Base-by-base conservation (phyloP, 768 basidiomycete species). In the Russula olivacea region DNA sequence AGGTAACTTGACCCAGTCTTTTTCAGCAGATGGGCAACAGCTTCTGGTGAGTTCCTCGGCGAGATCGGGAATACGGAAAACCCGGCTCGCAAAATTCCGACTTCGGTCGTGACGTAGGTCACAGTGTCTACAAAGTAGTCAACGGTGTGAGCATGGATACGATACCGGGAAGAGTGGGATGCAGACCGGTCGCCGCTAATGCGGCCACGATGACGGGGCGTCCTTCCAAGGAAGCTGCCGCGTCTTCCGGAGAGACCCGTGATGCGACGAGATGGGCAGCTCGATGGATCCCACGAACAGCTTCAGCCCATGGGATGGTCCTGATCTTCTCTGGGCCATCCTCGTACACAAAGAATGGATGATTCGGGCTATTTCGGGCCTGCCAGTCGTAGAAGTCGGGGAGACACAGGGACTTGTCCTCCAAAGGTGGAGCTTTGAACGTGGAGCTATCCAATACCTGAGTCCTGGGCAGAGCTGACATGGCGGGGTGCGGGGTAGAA, bases 21-120 rank as follows among this genome's bases (percentile, higher is more conserved):
- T 14, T 59, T 58, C 28, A 71, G 57, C 1, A 71, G 64, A 28
- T 71, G 70, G 9, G 70, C 70, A 34, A 71, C 49, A 0, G 81
- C 83, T 2, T 76, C 73, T 0, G 77, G 70, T 0, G 80, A 79
- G 68, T 80, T 82, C 61, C 77, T 66, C 0, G 76, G 69, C 0
- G 76, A 77, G 19, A 75, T 71, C 10, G 71, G 73, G 51, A 81
- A 79, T 6, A 74, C 74, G 0, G 72, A 56, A 61, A 72, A 75
- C 21, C 78, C 79, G 7, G 79, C 78, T 10, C 76, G 69, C 2
- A 78, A 69, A 49, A 80, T 72, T 8, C 78, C 77, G 5, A 74
- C 69, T 38, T 67, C 65, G 10, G 66, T 55, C 10, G 69, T 66
- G 30, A 68, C 57, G 23, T 70, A 70, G 4, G 69, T 67, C 43